Evolutionary conservation across 805 yeast genomes (phyloP), one percentile per base, ranked within the genome.

Genomic region (Wickerhamiella hasegawae): DNA sequence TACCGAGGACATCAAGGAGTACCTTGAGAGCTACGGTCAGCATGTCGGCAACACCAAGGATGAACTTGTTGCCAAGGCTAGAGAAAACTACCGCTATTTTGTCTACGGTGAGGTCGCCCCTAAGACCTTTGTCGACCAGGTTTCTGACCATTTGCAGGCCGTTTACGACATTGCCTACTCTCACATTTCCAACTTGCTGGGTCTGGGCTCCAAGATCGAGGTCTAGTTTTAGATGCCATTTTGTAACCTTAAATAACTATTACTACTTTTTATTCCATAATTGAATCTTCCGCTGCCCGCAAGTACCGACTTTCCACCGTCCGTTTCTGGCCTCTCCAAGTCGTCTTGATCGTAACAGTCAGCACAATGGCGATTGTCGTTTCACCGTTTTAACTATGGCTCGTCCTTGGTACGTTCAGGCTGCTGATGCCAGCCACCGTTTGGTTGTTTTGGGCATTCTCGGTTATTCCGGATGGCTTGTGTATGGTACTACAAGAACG

Each of bases 341-440:
- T n/a, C n/a, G n/a, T n/a, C n/a, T n/a, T n/a, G n/a, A n/a, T n/a
- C n/a, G n/a, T n/a, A n/a, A n/a, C n/a, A n/a, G n/a, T n/a, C n/a
- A n/a, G n/a, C n/a, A n/a, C n/a, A n/a, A n/a, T n/a, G n/a, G n/a
- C n/a, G n/a, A n/a, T n/a, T n/a, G n/a, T n/a, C n/a, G n/a, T n/a
- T n/a, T n/a, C n/a, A n/a, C n/a, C n/a, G n/a, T n/a, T n/a, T n/a
- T n/a, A n/a, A n/a, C n/a, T n/a, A n/a, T n/a, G n/a, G n/a, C 54
- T 26, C 47, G 63, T 51, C 80, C 85, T 32, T 78, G 87, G 87
- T 77, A 77, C 53, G 72, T 77, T 2, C 74, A 71, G 54, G 72
- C 69, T 3, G 70, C 81, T 2, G 87, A 78, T 54, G 67, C 77
- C 28, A 68, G 66, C 19, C 87, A 78, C 55, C 75, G 87, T 58